Evolutionary conservation across 495 filamentous ascomycete genomes (phyloP).

Genomic region (Xylaria sp.): DNA sequence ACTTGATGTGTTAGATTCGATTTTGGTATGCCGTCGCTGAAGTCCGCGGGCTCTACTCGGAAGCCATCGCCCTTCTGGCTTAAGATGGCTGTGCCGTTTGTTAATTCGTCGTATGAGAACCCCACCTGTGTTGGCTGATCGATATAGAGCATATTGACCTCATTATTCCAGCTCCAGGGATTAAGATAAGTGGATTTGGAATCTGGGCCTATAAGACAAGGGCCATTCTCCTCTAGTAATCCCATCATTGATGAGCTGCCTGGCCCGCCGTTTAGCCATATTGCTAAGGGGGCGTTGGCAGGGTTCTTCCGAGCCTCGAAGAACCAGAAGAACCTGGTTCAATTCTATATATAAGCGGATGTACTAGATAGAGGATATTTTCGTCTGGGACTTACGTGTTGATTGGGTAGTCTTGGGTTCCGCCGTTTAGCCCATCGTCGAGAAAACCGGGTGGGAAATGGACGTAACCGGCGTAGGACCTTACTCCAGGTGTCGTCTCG

Average conservation of each 20-base stretch:
- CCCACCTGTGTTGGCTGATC: slow-evolving; percentile 69
- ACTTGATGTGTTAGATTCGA: slow-evolving; percentile 51
- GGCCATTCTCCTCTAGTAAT: slow-evolving; percentile 32
- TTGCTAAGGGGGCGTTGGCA: slow-evolving; percentile 53
- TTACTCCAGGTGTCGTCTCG: slow-evolving; percentile 60
- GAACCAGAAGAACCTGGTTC: slow-evolving; percentile 33
- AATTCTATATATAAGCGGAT: not conserved
- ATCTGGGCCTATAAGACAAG: slow-evolving; percentile 31
- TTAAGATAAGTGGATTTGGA: slow-evolving; percentile 22
- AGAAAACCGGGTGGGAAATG: slow-evolving; percentile 42
- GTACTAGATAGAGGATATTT: not conserved
- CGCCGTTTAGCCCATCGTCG: slow-evolving; percentile 23
- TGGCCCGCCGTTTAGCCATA: slow-evolving; percentile 62
- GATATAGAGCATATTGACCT: slow-evolving; percentile 77
- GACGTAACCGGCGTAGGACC: slow-evolving; percentile 62
- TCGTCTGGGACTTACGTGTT: slow-evolving; percentile 27
- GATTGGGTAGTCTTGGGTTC: slow-evolving; percentile 22
- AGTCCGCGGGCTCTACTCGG: slow-evolving; percentile 3
- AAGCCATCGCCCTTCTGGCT: slow-evolving; percentile 30
- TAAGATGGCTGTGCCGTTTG: slow-evolving; percentile 57
- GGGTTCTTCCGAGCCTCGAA: slow-evolving; percentile 59
- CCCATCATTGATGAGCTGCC: slow-evolving; percentile 45
- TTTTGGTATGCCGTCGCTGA: slow-evolving; percentile 41
- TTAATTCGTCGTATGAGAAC: slow-evolving; percentile 62
- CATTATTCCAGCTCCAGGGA: slow-evolving; percentile 71